A percentile compares a stretch with the other conserved stretches of the same genome.
phyloP scores from a whole-genome alignment of 441 rosid species.

The Jatropha podagrica region DNA sequence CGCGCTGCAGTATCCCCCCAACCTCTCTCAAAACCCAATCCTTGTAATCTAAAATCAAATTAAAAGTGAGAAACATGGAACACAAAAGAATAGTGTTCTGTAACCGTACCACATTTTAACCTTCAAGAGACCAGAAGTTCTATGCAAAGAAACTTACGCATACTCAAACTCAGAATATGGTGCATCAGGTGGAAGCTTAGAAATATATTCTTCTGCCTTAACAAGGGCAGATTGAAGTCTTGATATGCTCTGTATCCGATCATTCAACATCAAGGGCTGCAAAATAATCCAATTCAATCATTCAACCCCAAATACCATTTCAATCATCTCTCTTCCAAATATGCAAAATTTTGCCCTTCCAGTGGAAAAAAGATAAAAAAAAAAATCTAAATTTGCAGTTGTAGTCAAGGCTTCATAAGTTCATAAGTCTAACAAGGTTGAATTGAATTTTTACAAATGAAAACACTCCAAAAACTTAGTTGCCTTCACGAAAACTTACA shows the following conservation, averaged over 20 bases:
- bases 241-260: conserved; percentile 62
- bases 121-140: not conserved
- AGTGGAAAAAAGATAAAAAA: not conserved
- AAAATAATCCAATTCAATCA: conserved; percentile 21
- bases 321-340: not conserved
- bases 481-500: conserved; percentile 49
- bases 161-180: conserved; percentile 76
- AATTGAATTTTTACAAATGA: not conserved
- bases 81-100: not conserved
- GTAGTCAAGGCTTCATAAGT: not conserved
- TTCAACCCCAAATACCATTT: conserved; percentile 9
- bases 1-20: conserved; percentile 92
- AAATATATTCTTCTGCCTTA: conserved; percentile 87
- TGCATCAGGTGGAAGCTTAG: conserved; percentile 67
- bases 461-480: conserved; percentile 2
- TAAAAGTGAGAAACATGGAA: conserved; percentile 9
- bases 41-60: conserved; percentile 56
- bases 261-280: conserved; percentile 93
- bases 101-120: not conserved
- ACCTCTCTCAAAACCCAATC: conserved; percentile 96
- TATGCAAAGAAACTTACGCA: conserved; percentile 33
- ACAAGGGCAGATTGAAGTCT: conserved; percentile 63
- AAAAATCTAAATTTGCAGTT: not conserved
- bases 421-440: not conserved
- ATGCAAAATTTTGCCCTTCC: not conserved